phyloP scores from a whole-genome alignment of 2,329 filamentous ascomycete species.

The Arthrobotrys musiformis region DNA sequence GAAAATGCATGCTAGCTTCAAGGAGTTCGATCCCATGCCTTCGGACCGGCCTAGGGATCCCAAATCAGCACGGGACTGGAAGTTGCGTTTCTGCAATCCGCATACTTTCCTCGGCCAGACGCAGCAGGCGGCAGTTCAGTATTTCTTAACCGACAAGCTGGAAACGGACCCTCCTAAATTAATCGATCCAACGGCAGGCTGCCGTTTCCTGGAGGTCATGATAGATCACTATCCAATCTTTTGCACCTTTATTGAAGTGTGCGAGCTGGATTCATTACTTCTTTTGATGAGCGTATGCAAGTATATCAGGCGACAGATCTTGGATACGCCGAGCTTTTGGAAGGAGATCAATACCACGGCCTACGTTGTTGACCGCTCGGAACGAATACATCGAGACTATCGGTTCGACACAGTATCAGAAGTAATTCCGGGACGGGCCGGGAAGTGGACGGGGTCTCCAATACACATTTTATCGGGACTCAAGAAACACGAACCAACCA shows the following conservation, averaged over 20 bases:
- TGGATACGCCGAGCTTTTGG: slow-evolving; percentile 45
- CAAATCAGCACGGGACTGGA: slow-evolving; percentile 49
- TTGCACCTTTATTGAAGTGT: slow-evolving; percentile 47
- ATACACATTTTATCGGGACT: slow-evolving; percentile 50
- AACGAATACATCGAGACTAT: slow-evolving; percentile 40
- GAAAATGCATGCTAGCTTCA: slow-evolving; percentile 47
- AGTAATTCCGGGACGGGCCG: slow-evolving; percentile 34
- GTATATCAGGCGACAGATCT: slow-evolving; percentile 37
- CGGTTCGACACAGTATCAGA: slow-evolving; percentile 47
- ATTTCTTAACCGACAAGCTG: slow-evolving; percentile 32
- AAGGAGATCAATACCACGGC: slow-evolving; percentile 50
- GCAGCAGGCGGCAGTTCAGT: slow-evolving; percentile 48
- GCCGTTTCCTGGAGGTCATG: slow-evolving; percentile 48
- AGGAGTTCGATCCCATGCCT: slow-evolving; percentile 47
- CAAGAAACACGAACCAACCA: slow-evolving; percentile 41
- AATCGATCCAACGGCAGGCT: slow-evolving; percentile 25
- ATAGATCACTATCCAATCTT: slow-evolving; percentile 51
- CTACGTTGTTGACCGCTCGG: slow-evolving; percentile 29
- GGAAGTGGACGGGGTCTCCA: slow-evolving; percentile 46
- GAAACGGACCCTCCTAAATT: slow-evolving; percentile 24
- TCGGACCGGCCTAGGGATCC: slow-evolving; percentile 15
- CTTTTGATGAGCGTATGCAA: slow-evolving; percentile 49
- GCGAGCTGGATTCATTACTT: slow-evolving; percentile 44
- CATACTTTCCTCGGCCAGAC: slow-evolving; percentile 49
- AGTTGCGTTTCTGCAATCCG: slow-evolving; percentile 48